Percentiles rank a stretch among this genome's conserved stretches.
These are phyloP conservation scores for Pleurotus citrinopileatus DNA, from an alignment of 768 basidiomycete genomes.

Conservation along the genomic window DNA sequence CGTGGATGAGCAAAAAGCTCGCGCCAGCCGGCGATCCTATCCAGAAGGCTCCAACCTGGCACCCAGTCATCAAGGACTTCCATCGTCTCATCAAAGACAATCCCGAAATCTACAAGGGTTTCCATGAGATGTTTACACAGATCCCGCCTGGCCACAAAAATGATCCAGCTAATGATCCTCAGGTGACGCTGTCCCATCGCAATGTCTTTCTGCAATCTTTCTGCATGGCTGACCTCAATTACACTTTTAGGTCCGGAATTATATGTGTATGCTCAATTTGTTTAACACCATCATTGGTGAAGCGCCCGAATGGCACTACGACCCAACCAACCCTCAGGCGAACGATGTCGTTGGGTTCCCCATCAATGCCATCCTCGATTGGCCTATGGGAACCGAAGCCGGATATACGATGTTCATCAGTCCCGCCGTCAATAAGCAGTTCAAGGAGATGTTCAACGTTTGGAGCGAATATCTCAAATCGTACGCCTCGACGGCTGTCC, in stretches of 20 bases:
- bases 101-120: slow-evolving; percentile 25
- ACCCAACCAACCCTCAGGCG: slow-evolving; percentile 17
- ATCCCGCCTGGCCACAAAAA: slow-evolving; percentile 12
- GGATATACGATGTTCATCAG: slow-evolving; percentile 33
- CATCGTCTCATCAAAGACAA: slow-evolving; percentile 25
- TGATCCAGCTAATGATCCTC: slow-evolving; percentile 15
- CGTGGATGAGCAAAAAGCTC: slow-evolving; percentile 5
- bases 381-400: slow-evolving; percentile 33
- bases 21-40: background rate
- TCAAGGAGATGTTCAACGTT: slow-evolving; percentile 46
- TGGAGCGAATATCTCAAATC: slow-evolving; percentile 49
- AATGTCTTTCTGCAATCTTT: background rate
- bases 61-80: slow-evolving; percentile 24
- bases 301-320: slow-evolving; percentile 32
- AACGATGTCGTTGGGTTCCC: slow-evolving; percentile 43
- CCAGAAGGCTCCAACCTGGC: background rate
- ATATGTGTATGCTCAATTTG: slow-evolving; percentile 34
- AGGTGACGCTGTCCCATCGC: slow-evolving; percentile 7
- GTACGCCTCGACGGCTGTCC: slow-evolving; percentile 37
- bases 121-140: slow-evolving; percentile 30
- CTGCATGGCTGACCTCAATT: background rate
- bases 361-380: slow-evolving; percentile 42
- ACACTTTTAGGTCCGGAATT: slow-evolving; percentile 32
- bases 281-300: slow-evolving; percentile 40
- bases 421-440: slow-evolving; percentile 39